phyloP scores from a whole-genome alignment of 1,139 yeast species.

The Sugiyamaella neomexicana region DNA sequence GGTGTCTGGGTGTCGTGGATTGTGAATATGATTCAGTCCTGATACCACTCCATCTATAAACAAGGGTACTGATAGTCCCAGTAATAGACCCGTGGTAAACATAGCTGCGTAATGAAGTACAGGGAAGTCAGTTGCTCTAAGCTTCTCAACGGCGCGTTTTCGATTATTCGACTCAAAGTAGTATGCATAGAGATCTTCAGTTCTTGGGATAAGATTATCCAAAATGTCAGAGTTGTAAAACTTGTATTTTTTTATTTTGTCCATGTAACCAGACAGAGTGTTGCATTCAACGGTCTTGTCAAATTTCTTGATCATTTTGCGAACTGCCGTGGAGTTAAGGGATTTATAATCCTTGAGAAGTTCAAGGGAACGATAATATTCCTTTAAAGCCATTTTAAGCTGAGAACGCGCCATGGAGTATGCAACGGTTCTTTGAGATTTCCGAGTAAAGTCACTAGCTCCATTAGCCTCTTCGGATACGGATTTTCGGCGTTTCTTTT shows the following conservation, averaged over 20 bases:
- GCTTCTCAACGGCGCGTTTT: constrained; percentile 72
- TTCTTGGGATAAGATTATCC: constrained; percentile 59
- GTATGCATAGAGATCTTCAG: constrained; percentile 67
- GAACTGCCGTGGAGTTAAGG: constrained; percentile 80
- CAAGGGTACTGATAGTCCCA: constrained; percentile 73
- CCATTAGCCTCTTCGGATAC: constrained; percentile 14
- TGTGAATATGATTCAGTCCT: constrained; percentile 45
- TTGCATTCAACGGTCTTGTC: constrained; percentile 67
- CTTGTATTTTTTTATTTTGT: constrained; percentile 53
- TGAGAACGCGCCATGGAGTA: constrained; percentile 72
- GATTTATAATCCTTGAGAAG: constrained; percentile 73
- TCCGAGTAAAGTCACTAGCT: constrained; percentile 19
- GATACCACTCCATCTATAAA: constrained; percentile 52
- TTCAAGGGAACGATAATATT: constrained; percentile 77
- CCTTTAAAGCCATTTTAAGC: constrained; percentile 73
- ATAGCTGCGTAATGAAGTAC: constrained; percentile 38
- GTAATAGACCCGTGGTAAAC: constrained; percentile 52
- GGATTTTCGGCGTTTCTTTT: constrained; percentile 13
- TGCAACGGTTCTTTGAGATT: constrained; percentile 38
- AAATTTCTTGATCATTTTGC: constrained; percentile 85
- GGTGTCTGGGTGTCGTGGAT: constrained; percentile 32
- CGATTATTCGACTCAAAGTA: constrained; percentile 73
- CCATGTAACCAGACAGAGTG: constrained; percentile 57
- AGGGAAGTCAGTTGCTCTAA: constrained; percentile 51
- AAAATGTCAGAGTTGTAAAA: constrained; percentile 66